Percentiles rank a stretch among this genome's conserved stretches.
Conservation (phyloP, 2,329 filamentous ascomycete species). For the Coleophoma cylindrospora region DNA sequence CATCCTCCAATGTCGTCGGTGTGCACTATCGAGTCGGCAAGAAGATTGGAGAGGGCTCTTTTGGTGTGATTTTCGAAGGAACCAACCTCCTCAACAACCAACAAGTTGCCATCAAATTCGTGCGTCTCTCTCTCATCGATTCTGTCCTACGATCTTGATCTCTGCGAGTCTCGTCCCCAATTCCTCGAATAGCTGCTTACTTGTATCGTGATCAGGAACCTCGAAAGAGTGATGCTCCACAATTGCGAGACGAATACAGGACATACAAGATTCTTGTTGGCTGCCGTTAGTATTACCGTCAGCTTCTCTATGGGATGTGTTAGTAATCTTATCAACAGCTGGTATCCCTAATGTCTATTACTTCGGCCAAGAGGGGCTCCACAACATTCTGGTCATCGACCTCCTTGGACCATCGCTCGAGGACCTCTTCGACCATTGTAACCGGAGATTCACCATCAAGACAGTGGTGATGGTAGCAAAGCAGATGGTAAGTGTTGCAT, state of each 20-base stretch:
- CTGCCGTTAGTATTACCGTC: conserved; percentile 71
- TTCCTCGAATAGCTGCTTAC: neutral
- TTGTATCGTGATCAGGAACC: conserved; percentile 65
- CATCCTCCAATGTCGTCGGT: conserved; percentile 84
- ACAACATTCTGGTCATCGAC: conserved; percentile 98
- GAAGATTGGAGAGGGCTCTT: conserved; percentile 98
- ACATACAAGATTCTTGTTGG: conserved; percentile 99
- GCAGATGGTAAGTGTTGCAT: conserved; percentile 69
- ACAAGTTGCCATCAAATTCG: conserved; percentile 99
- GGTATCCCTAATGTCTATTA: conserved; percentile 99
- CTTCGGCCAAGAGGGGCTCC: conserved; percentile 95
- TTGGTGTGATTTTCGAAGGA: conserved; percentile 97
- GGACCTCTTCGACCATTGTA: conserved; percentile 96
- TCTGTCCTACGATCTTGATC: no score
- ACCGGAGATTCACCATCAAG: conserved; percentile 91
- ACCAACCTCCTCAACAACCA: conserved; percentile 99
- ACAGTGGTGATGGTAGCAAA: conserved; percentile 99
- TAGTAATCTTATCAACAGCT: conserved; percentile 50
- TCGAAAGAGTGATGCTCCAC: conserved; percentile 95
- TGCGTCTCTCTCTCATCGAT: conserved; percentile 37
- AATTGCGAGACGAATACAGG: conserved; percentile 95
- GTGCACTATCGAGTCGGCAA: conserved; percentile 98
- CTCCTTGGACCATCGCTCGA: conserved; percentile 91
- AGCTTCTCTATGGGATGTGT: conserved; percentile 6
- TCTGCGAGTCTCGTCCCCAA: no score